phyloP scores from a whole-genome alignment of 352 stramenopile genomes.

The Phytopythium sindhum region DNA sequence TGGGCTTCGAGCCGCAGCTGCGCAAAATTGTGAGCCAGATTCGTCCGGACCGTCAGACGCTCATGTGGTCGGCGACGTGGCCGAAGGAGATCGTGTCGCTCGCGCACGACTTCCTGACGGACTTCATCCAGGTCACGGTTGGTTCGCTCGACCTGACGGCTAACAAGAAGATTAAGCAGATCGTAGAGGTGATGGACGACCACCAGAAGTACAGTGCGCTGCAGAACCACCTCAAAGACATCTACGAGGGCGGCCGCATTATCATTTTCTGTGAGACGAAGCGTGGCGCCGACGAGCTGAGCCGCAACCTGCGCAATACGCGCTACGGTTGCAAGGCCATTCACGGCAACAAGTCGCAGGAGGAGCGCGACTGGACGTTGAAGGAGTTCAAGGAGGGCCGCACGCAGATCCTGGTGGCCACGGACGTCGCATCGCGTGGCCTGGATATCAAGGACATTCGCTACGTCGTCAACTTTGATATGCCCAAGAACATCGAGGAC shows the following conservation, averaged over 20 bases:
- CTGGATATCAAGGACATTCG: constrained; percentile 99
- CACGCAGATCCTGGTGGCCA: constrained; percentile 96
- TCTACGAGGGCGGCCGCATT: constrained; percentile 91
- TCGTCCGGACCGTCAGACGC: constrained; percentile 95
- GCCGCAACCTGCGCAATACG: constrained; percentile 89
- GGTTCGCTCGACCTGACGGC: constrained; percentile 95
- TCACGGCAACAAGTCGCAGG: constrained; percentile 99
- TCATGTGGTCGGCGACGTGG: constrained; percentile 99
- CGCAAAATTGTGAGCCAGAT: constrained; percentile 98
- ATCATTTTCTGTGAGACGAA: constrained; percentile 99
- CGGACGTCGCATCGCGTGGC: constrained; percentile 98
- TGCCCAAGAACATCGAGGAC: constrained; percentile 98
- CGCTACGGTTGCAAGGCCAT: constrained; percentile 96
- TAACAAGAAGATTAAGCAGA: constrained; percentile 98
- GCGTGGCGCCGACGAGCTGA: constrained; percentile 96
- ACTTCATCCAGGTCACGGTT: constrained; percentile 96
- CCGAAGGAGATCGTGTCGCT: constrained; percentile 97
- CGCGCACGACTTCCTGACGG: constrained; percentile 96
- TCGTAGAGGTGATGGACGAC: constrained; percentile 96
- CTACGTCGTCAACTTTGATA: constrained; percentile 99
- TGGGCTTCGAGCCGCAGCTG: constrained; percentile 94
- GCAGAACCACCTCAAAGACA: constrained; percentile 71
- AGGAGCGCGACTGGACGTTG: constrained; percentile 96
- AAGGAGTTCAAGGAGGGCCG: constrained; percentile 96
- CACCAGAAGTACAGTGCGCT: constrained; percentile 95